These are phyloP conservation scores for Xerocomellus dryophilus DNA, from an alignment of 768 basidiomycete genomes.

Conservation along the genomic window DNA sequence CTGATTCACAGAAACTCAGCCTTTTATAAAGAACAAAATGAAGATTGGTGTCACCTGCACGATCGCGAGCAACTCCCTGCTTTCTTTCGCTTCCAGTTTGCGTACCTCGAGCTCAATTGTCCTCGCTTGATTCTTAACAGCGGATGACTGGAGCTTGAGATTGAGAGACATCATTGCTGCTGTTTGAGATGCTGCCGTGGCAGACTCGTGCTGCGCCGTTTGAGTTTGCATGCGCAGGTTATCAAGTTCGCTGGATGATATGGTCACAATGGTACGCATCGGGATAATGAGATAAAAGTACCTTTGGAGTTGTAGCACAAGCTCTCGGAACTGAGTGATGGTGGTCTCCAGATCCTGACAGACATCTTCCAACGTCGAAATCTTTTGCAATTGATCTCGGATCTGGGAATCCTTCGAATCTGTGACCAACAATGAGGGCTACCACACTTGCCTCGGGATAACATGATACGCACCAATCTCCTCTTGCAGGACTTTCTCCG, in stretches of 20 bases:
- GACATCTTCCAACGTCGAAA: constrained; percentile 68
- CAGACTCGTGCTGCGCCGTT: constrained; percentile 78
- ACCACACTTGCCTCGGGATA: background rate
- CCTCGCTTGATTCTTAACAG: constrained; percentile 85
- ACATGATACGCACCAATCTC: constrained; percentile 67
- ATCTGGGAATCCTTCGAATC: constrained; percentile 70
- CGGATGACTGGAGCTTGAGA: constrained; percentile 88
- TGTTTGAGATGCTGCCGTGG: constrained; percentile 79
- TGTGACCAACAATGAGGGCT: constrained; percentile 26
- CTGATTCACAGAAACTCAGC: constrained; percentile 35
- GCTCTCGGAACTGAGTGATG: constrained; percentile 88
- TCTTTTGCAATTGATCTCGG: constrained; percentile 62
- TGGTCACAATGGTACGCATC: constrained; percentile 8
- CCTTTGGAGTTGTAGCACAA: constrained; percentile 82
- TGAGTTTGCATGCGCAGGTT: constrained; percentile 79
- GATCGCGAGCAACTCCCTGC: constrained; percentile 74
- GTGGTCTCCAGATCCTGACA: constrained; percentile 86
- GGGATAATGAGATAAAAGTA: constrained; percentile 28
- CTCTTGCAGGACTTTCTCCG: constrained; percentile 85
- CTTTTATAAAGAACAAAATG: background rate
- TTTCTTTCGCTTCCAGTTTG: constrained; percentile 80
- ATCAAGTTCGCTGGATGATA: constrained; percentile 73
- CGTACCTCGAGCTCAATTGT: constrained; percentile 87
- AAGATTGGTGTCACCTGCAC: constrained; percentile 55
- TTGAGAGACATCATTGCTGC: constrained; percentile 94